Conservation (phyloP, 2,329 filamentous ascomycete species). For the Rhinocladiella mackenziei region DNA sequence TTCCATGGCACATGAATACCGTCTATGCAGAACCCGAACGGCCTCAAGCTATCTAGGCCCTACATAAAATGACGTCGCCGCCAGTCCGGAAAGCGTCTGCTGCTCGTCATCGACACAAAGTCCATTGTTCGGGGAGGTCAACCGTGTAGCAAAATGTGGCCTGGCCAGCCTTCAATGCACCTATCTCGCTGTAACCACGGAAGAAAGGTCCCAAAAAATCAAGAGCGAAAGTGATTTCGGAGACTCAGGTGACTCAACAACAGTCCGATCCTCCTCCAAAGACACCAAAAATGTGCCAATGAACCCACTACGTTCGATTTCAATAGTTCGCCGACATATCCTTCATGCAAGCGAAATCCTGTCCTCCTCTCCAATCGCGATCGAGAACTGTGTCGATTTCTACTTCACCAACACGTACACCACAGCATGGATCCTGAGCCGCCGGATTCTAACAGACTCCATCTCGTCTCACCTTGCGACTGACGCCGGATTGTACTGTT, state of each 20-base stretch:
- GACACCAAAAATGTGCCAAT: conserved; percentile 31
- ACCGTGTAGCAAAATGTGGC: conserved; percentile 67
- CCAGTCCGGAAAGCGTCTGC: conserved; percentile 32
- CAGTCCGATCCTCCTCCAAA: conserved; percentile 56
- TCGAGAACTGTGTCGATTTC: conserved; percentile 64
- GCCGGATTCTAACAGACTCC: conserved; percentile 35
- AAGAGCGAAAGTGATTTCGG: conserved; percentile 70
- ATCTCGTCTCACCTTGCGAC: conserved; percentile 25
- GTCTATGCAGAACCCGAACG: too few species aligned
- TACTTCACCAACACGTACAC: conserved; percentile 60
- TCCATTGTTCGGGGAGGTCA: conserved; percentile 34
- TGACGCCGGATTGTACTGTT: conserved; percentile 47
- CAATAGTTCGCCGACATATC: conserved; percentile 46
- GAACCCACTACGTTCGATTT: conserved; percentile 49
- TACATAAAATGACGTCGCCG: conserved; percentile 16
- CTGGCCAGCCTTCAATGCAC: conserved; percentile 65
- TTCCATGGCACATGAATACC: too few species aligned
- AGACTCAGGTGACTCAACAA: conserved; percentile 65
- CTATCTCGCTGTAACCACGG: conserved; percentile 69
- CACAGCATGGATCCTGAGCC: conserved; percentile 42
- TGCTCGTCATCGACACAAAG: conserved; percentile 32
- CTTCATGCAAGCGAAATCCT: conserved; percentile 53
- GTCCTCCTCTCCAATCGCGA: conserved; percentile 59
- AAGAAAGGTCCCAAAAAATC: conserved; percentile 74
- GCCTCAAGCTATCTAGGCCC: too few species aligned